Evolutionary conservation across 2,329 filamentous ascomycete genomes (phyloP), one percentile per base, ranked within the genome.

Genomic region (Exophiala sp.): DNA sequence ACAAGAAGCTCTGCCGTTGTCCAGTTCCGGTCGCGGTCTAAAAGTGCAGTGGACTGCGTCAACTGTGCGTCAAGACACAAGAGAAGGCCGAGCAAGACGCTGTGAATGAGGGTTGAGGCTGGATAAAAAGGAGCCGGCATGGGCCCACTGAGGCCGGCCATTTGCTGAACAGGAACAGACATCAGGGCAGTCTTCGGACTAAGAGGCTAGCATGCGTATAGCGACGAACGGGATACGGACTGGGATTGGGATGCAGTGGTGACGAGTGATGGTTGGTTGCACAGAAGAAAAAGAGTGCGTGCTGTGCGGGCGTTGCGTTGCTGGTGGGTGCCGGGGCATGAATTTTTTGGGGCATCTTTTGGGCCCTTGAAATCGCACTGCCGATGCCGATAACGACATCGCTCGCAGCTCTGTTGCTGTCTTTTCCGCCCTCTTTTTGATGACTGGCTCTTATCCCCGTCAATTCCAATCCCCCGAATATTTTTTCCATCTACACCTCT

Each of bases 111-210:
- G 24, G 21, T 22, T 13, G 14, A 23, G 38, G 13, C 11, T 41
- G 19, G 19, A 11, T 23, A 24, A 27, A 27, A 24, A 30, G 35
- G 10, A 18, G 21, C 46, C 46, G 46, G 50, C 71, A 88, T 86
- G 65, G 83, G 85, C 49, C 77, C 80, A 52, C 81, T 83, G 22
- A 77, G 80, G 49, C 72, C 77, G n/a, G 69, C 62, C 18, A 62
- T 57, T 59, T 32, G 48, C 30, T 40, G 40, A n/a, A n/a, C n/a
- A n/a, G n/a, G n/a, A n/a, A n/a, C n/a, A n/a, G n/a, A n/a, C n/a
- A n/a, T n/a, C n/a, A n/a, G n/a, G n/a, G n/a, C n/a, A n/a, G n/a
- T n/a, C n/a, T n/a, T n/a, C n/a, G n/a, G n/a, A n/a, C n/a, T n/a
- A n/a, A n/a, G n/a, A n/a, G n/a, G n/a, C n/a, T n/a, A n/a, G n/a